phyloP scores from a whole-genome alignment of 805 yeast species.

The Sugiyamaella americana region DNA sequence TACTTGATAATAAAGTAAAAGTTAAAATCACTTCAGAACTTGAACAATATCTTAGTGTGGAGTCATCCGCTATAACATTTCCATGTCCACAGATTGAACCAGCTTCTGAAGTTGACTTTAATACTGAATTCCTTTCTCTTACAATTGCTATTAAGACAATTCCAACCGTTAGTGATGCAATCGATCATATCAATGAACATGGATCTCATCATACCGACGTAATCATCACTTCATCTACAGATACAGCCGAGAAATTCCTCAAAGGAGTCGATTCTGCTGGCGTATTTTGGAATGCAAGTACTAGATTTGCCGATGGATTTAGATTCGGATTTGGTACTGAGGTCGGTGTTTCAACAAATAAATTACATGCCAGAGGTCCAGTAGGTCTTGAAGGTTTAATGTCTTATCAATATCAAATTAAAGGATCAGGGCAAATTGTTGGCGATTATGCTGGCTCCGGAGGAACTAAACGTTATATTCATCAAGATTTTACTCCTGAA shows the following conservation, averaged over 20 bases:
- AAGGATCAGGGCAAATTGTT: conserved; percentile 90
- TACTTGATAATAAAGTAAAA: conserved; percentile 63
- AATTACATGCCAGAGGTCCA: conserved; percentile 97
- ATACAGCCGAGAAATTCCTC: conserved; percentile 67
- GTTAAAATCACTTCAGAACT: conserved; percentile 59
- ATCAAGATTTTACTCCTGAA: conserved; percentile 34
- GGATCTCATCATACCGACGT: conserved; percentile 97
- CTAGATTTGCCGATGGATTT: conserved; percentile 97
- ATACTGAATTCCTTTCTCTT: conserved; percentile 74
- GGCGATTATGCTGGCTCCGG: conserved; percentile 93
- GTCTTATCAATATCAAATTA: conserved; percentile 87
- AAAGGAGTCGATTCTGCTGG: conserved; percentile 91
- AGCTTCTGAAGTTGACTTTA: conserved; percentile 64
- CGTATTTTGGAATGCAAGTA: conserved; percentile 95
- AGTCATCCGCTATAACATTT: conserved; percentile 1
- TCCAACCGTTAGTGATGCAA: conserved; percentile 60
- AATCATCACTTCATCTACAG: conserved; percentile 72
- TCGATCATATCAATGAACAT: conserved; percentile 77
- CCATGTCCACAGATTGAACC: conserved; percentile 28
- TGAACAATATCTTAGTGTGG: conserved; percentile 23
- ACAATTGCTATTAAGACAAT: conserved; percentile 73
- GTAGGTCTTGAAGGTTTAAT: conserved; percentile 96
- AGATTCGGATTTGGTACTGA: conserved; percentile 98
- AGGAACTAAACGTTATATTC: conserved; percentile 71
- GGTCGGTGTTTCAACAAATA: conserved; percentile 95